phyloP scores from a whole-genome alignment of 257 asterid genomes.

The Penstemon eatonii region DNA sequence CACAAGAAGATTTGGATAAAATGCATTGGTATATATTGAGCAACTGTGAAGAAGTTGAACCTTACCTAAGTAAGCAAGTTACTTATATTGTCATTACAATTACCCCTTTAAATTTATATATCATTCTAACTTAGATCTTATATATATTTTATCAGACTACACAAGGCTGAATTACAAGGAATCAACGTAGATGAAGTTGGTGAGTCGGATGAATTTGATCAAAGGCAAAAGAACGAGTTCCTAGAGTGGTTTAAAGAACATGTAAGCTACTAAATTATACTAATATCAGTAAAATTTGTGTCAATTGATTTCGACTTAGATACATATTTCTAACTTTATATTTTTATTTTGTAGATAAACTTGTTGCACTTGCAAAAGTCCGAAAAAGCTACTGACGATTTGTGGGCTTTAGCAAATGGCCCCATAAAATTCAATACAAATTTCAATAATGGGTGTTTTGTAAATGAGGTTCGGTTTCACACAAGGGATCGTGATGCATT shows the following conservation, averaged over 20 bases:
- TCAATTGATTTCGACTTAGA: too few species aligned
- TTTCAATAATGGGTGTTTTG: not conserved
- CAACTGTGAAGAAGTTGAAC: too few species aligned
- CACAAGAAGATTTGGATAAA: too few species aligned
- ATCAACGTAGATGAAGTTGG: not conserved
- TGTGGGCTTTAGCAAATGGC: conserved; percentile 11
- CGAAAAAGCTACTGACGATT: not conserved
- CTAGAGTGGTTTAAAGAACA: not conserved
- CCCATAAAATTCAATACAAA: not conserved
- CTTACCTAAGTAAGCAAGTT: too few species aligned
- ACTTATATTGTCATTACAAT: too few species aligned
- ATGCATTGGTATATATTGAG: too few species aligned
- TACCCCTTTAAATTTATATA: too few species aligned
- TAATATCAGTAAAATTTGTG: too few species aligned
- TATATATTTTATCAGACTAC: not conserved
- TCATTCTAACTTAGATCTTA: too few species aligned
- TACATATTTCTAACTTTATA: too few species aligned
- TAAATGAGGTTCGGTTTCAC: not conserved
- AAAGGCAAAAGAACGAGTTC: not conserved
- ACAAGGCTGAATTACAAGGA: not conserved
- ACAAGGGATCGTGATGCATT: not conserved
- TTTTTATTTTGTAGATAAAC: not conserved
- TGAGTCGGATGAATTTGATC: not conserved
- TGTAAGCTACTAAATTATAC: not conserved
- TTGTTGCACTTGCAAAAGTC: not conserved